Base-by-base conservation (phyloP, 1,284 basidiomycete species). In the Boletellus sp. region DNA sequence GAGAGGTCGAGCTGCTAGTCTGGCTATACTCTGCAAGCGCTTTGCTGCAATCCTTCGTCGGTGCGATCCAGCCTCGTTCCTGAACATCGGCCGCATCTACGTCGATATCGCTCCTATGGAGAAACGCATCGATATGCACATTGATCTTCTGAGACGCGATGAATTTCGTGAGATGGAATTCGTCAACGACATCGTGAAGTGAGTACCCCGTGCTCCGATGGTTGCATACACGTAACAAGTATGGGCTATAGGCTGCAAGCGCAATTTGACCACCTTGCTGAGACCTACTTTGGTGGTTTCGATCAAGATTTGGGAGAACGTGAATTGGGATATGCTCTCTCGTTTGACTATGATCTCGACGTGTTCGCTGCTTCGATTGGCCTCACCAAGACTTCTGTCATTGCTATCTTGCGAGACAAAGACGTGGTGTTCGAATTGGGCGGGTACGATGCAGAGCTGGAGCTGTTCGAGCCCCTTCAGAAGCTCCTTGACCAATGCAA, bases 91-190 rank as follows among this genome's bases (percentile, higher is more conserved):
- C 2, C 79, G 88, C 23, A 77, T 96, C 22, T 91, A 84, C 55
- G 78, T 80, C 8, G 95, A 99, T 53, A 78, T 97, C 30, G 79
- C 81, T 0, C 87, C 87, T 0, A 82, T 97, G 63, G 95, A 99
- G 72, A 89, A 87, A 64, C 80, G 89, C 33, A 79, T 99, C 43
- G 94, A 99, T 60, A 84, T 87, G 67, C 95, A 95, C 65, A 81
- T 98, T 48, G 87, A 89, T 43, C 75, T 87, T 25, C 72, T 96
- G 11, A 78, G 88, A 37, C 76, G 82, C 35, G 92, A 97, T 55
- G 93, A 93, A 66, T 92, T 99, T 71, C 79, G 87, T 35, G 94
- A 95, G 68, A 79, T 84, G 67, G 93, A 96, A 56, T 97, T 94
- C 67, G 91, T 89, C 13, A 84, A 78, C 54, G 94, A 97, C 59